These are phyloP conservation scores for Coniochaeta sp. DNA, from an alignment of 2,329 filamentous ascomycete species.

Conservation along the genomic window DNA sequence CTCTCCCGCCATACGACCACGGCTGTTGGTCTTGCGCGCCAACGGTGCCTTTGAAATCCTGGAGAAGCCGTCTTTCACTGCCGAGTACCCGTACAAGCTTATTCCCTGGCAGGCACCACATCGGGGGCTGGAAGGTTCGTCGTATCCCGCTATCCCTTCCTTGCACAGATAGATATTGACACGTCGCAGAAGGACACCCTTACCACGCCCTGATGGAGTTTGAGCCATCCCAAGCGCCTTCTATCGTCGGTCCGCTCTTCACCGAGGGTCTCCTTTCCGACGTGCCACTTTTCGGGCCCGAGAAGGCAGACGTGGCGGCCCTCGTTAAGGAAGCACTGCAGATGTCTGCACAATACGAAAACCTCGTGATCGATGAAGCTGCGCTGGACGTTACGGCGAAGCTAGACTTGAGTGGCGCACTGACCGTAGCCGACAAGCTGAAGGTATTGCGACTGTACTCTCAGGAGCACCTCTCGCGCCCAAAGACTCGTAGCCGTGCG, in stretches of 20 bases:
- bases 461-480: slow-evolving; percentile 12
- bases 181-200: slow-evolving; percentile 31
- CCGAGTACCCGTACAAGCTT: slow-evolving; percentile 51
- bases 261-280: slow-evolving; percentile 45
- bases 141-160: neutral
- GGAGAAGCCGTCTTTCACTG: slow-evolving; percentile 50
- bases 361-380: slow-evolving; percentile 26
- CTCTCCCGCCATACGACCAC: slow-evolving; percentile 45
- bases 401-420: slow-evolving; percentile 18
- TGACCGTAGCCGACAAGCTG: slow-evolving; percentile 41
- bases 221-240: slow-evolving; percentile 42
- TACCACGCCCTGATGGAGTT: slow-evolving; percentile 53
- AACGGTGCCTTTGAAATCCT: slow-evolving; percentile 56
- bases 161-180: slow-evolving; percentile 1
- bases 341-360: slow-evolving; percentile 22
- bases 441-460: slow-evolving; percentile 32
- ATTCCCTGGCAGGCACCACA: slow-evolving; percentile 54
- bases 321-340: slow-evolving; percentile 34
- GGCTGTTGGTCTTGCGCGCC: slow-evolving; percentile 51
- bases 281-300: slow-evolving; percentile 47
- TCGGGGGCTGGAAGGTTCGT: slow-evolving; percentile 45
- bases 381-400: slow-evolving; percentile 18
- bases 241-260: slow-evolving; percentile 46
- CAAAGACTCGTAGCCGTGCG: neutral
- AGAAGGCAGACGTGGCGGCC: slow-evolving; percentile 33